phyloP scores from a whole-genome alignment of 352 stramenopile species.

The Pythium folliculosum region DNA sequence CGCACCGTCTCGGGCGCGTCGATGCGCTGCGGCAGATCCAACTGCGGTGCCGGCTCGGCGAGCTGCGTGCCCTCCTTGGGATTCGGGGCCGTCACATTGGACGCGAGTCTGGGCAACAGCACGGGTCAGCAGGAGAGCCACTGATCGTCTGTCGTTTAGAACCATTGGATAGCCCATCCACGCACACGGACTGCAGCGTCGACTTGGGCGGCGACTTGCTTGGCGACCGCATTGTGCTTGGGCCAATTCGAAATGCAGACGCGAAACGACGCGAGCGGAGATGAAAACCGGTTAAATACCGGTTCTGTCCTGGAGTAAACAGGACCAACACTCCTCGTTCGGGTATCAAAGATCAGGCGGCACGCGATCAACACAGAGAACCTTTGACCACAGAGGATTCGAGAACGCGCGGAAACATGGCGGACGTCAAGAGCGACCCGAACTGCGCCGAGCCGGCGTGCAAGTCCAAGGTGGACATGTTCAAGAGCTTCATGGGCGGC shows the following conservation, averaged over 20 bases:
- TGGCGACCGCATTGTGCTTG: slow-evolving; percentile 34
- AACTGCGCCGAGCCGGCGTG: slow-evolving; percentile 87
- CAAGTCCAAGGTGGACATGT: slow-evolving; percentile 85
- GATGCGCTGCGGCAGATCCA: slow-evolving; percentile 80
- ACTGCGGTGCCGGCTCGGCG: slow-evolving; percentile 68
- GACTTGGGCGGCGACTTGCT: slow-evolving; percentile 57
- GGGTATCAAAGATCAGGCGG: background rate
- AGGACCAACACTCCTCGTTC: slow-evolving; percentile 10
- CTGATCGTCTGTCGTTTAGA: too few relatives aligned
- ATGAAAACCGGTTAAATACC: slow-evolving; percentile 13
- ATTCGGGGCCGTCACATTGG: slow-evolving; percentile 61
- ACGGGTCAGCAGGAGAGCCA: background rate
- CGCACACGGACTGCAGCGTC: slow-evolving; percentile 34
- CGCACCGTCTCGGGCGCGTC: slow-evolving; percentile 63
- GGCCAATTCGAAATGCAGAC: background rate
- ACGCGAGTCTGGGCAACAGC: slow-evolving; percentile 43
- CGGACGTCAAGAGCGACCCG: slow-evolving; percentile 58
- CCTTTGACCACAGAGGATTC: background rate
- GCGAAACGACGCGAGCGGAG: slow-evolving; percentile 22
- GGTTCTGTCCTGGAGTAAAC: slow-evolving; percentile 3
- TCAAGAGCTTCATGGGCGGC: slow-evolving; percentile 71
- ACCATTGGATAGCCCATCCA: background rate
- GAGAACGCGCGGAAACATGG: slow-evolving; percentile 28
- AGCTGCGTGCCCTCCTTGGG: slow-evolving; percentile 72
- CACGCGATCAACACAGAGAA: background rate